Percentiles rank a stretch among this genome's conserved stretches.
Evolutionary conservation across 495 filamentous ascomycete genomes (phyloP).

Genomic region (Penicillium soppii): DNA sequence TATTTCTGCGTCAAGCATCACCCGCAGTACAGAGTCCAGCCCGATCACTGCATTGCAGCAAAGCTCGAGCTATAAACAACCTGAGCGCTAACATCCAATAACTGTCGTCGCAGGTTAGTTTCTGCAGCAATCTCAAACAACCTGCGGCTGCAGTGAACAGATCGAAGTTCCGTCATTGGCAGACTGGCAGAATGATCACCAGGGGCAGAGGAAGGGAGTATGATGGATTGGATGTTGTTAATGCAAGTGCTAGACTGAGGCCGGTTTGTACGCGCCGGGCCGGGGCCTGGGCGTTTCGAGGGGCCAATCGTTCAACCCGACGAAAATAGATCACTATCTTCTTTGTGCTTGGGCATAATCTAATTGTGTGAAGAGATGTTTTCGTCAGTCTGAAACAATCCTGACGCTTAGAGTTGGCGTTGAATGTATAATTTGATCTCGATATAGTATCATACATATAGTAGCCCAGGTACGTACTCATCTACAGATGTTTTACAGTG

Average conservation of each 20-base stretch:
- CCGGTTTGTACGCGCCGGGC: constrained; percentile 25
- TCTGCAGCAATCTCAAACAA: constrained; percentile 22
- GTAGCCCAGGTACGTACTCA: too few relatives aligned
- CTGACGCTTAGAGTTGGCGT: too few relatives aligned
- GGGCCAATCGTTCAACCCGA: neutral
- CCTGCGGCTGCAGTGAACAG: constrained; percentile 1
- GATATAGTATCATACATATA: too few relatives aligned
- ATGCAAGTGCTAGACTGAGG: constrained; percentile 6
- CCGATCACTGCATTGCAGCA: constrained; percentile 4
- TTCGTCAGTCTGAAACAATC: neutral
- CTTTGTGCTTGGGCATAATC: neutral
- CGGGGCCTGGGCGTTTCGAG: constrained; percentile 18
- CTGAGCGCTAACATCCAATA: neutral
- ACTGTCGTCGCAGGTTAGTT: neutral
- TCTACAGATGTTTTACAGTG: too few relatives aligned
- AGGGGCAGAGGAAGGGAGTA: neutral
- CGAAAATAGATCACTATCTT: neutral
- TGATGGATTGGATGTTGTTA: constrained; percentile 8
- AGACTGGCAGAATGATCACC: constrained; percentile 12
- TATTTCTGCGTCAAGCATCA: constrained; percentile 10
- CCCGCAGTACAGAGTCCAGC: neutral
- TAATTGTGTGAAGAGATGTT: neutral
- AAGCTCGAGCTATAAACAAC: constrained; percentile 8
- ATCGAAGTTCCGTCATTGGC: constrained; percentile 8
- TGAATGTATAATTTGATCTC: too few relatives aligned